Evolutionary conservation across 2,329 filamentous ascomycete species (phyloP).

Genomic region (Neofusicoccum cordaticola): DNA sequence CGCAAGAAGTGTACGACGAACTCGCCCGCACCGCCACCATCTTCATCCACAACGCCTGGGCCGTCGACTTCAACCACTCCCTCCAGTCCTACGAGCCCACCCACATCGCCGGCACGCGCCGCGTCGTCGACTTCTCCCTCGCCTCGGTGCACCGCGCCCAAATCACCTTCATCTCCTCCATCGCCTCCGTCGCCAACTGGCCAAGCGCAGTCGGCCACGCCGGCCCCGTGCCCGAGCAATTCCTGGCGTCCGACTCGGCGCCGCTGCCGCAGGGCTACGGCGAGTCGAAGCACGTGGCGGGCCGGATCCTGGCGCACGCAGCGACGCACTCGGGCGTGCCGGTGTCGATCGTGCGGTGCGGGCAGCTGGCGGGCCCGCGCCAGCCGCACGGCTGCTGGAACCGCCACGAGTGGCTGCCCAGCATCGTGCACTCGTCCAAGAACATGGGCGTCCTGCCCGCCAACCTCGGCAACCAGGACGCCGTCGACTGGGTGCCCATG

Average conservation of each 20-base stretch:
- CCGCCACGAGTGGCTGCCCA: constrained; percentile 28
- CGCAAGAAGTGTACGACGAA: background rate
- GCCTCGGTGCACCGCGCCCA: constrained; percentile 18
- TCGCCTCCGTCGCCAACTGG: constrained; percentile 35
- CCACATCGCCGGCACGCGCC: constrained; percentile 28
- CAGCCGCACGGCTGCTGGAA: constrained; percentile 25
- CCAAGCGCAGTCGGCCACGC: background rate
- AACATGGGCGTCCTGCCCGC: constrained; percentile 22
- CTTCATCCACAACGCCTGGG: constrained; percentile 39
- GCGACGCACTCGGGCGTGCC: constrained; percentile 26
- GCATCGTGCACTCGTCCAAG: constrained; percentile 24
- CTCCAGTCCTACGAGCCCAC: constrained; percentile 30
- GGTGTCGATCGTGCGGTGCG: constrained; percentile 26
- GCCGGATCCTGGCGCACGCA: constrained; percentile 31
- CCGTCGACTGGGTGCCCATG: constrained; percentile 28
- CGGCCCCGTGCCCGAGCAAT: constrained; percentile 30
- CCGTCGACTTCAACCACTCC: constrained; percentile 36
- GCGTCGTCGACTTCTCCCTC: constrained; percentile 38
- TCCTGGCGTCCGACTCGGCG: constrained; percentile 25
- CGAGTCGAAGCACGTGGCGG: constrained; percentile 37
- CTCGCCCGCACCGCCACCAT: constrained; percentile 20
- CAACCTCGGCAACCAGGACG: constrained; percentile 21
- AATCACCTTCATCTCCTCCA: constrained; percentile 40
- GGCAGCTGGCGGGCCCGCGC: constrained; percentile 31
- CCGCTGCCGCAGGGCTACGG: constrained; percentile 38